Percentiles rank a stretch among this genome's conserved stretches.
These are phyloP conservation scores for Arabis hirsuta DNA, from an alignment of 345 rosid species.

Conservation along the genomic window DNA sequence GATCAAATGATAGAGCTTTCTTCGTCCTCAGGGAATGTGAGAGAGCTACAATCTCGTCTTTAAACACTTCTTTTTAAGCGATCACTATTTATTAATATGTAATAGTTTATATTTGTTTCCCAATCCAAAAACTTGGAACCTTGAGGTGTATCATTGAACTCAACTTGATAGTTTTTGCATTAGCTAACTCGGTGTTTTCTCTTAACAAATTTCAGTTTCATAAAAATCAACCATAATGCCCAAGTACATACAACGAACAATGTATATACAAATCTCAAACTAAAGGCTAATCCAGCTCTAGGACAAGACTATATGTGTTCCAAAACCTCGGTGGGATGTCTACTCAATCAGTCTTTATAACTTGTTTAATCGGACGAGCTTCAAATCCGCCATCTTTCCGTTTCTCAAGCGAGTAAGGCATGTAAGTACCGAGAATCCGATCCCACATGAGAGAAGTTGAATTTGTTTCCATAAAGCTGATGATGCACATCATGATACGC, in stretches of 20 bases:
- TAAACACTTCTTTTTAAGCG: slow-evolving; percentile 2
- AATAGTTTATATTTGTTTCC: slow-evolving; percentile 33
- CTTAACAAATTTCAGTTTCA: neutral
- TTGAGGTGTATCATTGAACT: slow-evolving; percentile 36
- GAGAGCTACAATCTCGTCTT: slow-evolving; percentile 32
- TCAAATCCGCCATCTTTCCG: slow-evolving; percentile 66
- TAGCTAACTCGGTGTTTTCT: neutral
- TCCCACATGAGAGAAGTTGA: slow-evolving; percentile 78
- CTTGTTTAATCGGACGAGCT: slow-evolving; percentile 56
- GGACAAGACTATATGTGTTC: slow-evolving; percentile 7
- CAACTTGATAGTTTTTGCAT: slow-evolving; percentile 24
- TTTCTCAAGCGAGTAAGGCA: slow-evolving; percentile 72
- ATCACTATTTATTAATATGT: slow-evolving; percentile 33
- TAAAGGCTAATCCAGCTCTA: neutral
- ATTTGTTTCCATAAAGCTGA: slow-evolving; percentile 70
- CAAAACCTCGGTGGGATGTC: slow-evolving; percentile 1
- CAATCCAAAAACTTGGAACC: slow-evolving; percentile 31
- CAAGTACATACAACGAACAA: neutral
- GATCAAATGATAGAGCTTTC: slow-evolving; percentile 42
- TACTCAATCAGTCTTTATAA: slow-evolving; percentile 43
- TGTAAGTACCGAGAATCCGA: slow-evolving; percentile 66
- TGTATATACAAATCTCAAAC: slow-evolving; percentile 6
- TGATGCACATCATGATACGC: slow-evolving; percentile 80
- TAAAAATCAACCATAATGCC: slow-evolving; percentile 1
- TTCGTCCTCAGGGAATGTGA: slow-evolving; percentile 39